A percentile compares a stretch with the other conserved stretches of the same genome.
Conservation (phyloP, 768 basidiomycete genomes). For the Tubosaeta sp. region DNA sequence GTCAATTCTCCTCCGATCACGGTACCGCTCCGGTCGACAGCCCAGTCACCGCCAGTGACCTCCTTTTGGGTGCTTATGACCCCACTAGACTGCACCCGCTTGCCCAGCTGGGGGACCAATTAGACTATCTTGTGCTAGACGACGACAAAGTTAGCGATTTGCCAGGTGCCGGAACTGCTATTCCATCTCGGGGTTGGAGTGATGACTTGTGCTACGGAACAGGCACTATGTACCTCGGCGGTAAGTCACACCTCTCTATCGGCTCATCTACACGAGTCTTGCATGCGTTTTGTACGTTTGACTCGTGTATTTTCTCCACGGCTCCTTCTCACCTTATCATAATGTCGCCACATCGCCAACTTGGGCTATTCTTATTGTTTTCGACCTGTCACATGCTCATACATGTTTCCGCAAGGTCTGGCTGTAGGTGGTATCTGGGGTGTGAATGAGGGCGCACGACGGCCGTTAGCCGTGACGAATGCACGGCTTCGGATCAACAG, state of each 20-base stretch:
- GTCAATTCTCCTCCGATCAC: slow-evolving; percentile 39
- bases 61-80: slow-evolving; percentile 86
- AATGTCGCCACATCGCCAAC: slow-evolving; percentile 48
- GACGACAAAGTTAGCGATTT: slow-evolving; percentile 93
- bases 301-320: slow-evolving; percentile 43
- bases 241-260: slow-evolving; percentile 68
- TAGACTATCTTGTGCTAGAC: slow-evolving; percentile 93
- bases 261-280: slow-evolving; percentile 44
- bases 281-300: slow-evolving; percentile 43
- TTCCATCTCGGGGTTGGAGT: slow-evolving; percentile 96
- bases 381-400: slow-evolving; percentile 73
- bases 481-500: slow-evolving; percentile 92
- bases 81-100: slow-evolving; percentile 91
- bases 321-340: slow-evolving; percentile 68
- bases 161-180: slow-evolving; percentile 85
- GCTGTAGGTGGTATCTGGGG: slow-evolving; percentile 95
- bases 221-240: slow-evolving; percentile 96
- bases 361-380: slow-evolving; percentile 76
- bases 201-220: slow-evolving; percentile 99
- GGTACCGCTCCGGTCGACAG: slow-evolving; percentile 41
- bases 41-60: slow-evolving; percentile 78
- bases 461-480: slow-evolving; percentile 84
- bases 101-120: slow-evolving; percentile 85
- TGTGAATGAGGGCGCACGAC: slow-evolving; percentile 85
- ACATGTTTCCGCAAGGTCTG: slow-evolving; percentile 69